Base-by-base conservation (phyloP, 352 stramenopile species). In the Pythium phragmitis region DNA sequence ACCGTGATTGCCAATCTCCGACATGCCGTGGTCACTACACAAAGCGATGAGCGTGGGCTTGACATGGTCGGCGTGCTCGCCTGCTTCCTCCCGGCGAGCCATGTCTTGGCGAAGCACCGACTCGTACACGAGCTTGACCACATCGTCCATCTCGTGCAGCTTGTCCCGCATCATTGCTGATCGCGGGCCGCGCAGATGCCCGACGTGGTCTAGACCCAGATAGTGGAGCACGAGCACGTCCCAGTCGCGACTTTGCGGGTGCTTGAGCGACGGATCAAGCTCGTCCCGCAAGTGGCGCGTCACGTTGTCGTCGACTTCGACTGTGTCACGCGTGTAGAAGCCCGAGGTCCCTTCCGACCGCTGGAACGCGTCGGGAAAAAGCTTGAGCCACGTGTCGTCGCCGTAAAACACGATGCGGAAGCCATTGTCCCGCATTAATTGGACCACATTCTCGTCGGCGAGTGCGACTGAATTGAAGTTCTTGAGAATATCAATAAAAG, bases 401-500 rank as follows among this genome's bases (percentile, higher is more conserved):
- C 88, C 88, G 63, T 96, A 96, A 62, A 96, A 91, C 43, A 96
- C 88, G 42, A 94, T 74, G 3, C 77, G 73, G 30, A 77, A 76
- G 5, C 76, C 82, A 33, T 69, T 74, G 4, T 71, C 64, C 19
- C 48, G 59, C 33, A 96, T 65, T 30, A 85, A 46, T 34, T 80
- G 72, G 28, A 96, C 50, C 14, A 96, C 51, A 51, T 95, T 96
- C 13, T 85, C 74, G 23, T 95, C 82, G 0, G 73, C 68, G 21
- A 96, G 70, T n/a, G 80, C 80, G 23, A 76, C 87, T 4, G 88
- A 96, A 58, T 96, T 94, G 57, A 96, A 94, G 57, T 96, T 96
- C 69, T 95, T 94, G 37, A 96, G 68, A 50, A 96, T 89, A 63
- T 96, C 88, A 63, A 96, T 95, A 76, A 96, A 96, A 7, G 84